Conservation (phyloP, 768 basidiomycete genomes). For the Pholiota molesta region DNA sequence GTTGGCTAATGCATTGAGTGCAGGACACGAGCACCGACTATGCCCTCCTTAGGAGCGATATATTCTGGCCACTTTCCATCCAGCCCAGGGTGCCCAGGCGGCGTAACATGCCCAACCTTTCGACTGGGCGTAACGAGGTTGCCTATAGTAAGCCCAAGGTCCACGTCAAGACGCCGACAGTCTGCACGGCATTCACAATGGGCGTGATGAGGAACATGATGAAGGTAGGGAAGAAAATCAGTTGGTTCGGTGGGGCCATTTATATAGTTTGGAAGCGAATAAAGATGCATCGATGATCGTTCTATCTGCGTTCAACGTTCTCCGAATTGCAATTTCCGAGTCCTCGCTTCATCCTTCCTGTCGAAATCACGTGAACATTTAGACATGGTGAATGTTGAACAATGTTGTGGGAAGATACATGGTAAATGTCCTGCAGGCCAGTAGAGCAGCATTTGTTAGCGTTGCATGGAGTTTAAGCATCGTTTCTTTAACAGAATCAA, state of each 20-base stretch:
- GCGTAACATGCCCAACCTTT: conserved; percentile 57
- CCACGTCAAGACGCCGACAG: conserved; percentile 46
- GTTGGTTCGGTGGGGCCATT: neutral
- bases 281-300: neutral
- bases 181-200: conserved; percentile 29
- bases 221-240: neutral
- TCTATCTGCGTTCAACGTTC: neutral
- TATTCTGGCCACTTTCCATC: conserved; percentile 74
- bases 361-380: conserved; percentile 1
- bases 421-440: no score
- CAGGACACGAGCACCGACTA: conserved; percentile 75
- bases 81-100: conserved; percentile 55
- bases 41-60: conserved; percentile 55
- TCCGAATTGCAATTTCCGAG: neutral
- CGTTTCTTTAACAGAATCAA: neutral
- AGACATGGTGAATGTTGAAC: conserved; percentile 2
- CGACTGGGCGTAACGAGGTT: conserved; percentile 56
- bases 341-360: conserved; percentile 2
- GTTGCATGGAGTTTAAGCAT: no score
- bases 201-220: conserved; percentile 37
- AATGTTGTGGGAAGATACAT: no score
- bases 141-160: conserved; percentile 48
- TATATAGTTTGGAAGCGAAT: conserved; percentile 19
- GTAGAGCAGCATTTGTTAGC: no score
- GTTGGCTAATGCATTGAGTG: conserved; percentile 80